Conservation (phyloP, 192 early-diverging fungal species). For the Linnemannia schmuckeri region DNA sequence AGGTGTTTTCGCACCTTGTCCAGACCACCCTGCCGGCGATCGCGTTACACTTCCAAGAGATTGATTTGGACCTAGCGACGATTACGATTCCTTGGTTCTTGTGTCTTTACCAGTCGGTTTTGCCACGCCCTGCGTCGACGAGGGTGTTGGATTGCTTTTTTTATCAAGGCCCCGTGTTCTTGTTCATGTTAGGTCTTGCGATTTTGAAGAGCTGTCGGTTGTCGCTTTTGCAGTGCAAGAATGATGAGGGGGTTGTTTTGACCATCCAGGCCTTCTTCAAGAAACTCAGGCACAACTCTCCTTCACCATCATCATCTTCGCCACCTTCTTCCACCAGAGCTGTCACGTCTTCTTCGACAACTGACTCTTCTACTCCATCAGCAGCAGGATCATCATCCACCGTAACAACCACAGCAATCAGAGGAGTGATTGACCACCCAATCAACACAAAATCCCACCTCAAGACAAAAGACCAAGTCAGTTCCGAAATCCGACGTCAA, state of each 20-base stretch:
- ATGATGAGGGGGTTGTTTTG: slow-evolving; percentile 36
- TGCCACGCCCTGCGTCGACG: slow-evolving; percentile 13
- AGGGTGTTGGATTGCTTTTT: slow-evolving; percentile 51
- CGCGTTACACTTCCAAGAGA: slow-evolving; percentile 24
- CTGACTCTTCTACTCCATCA: neutral
- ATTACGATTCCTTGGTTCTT: slow-evolving; percentile 52
- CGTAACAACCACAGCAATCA: neutral
- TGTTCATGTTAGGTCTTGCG: slow-evolving; percentile 47
- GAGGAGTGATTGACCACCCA: neutral
- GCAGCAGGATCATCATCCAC: neutral
- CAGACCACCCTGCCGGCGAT: slow-evolving; percentile 23
- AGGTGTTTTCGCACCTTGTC: slow-evolving; percentile 40
- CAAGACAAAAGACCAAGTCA: neutral
- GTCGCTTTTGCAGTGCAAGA: slow-evolving; percentile 25
- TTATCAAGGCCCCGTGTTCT: slow-evolving; percentile 25
- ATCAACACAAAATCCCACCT: neutral
- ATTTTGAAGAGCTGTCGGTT: slow-evolving; percentile 45
- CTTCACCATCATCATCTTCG: neutral
- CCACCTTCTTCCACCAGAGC: neutral
- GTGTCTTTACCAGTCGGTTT: slow-evolving; percentile 34
- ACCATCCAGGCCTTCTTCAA: slow-evolving; percentile 40
- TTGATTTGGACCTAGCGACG: slow-evolving; percentile 44
- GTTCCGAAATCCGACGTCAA: neutral
- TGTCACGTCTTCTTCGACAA: neutral
- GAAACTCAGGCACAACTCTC: slow-evolving; percentile 1